Evolutionary conservation across 345 rosid species (phyloP), one percentile per base, ranked within the genome.

Genomic region (Kernera saxatilis): DNA sequence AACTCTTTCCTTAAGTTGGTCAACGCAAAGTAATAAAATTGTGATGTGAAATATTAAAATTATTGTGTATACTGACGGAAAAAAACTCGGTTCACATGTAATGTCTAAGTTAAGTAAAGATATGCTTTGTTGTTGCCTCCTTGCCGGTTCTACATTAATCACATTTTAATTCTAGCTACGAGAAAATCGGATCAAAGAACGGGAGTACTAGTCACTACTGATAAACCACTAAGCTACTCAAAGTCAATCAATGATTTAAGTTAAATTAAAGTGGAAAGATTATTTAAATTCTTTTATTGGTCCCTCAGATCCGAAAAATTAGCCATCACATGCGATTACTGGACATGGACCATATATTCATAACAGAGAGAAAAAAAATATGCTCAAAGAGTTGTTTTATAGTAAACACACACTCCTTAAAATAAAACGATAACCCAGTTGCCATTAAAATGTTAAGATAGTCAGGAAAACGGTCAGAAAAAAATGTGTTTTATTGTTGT

Each of bases 251-350:
- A 3, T 19, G 30, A 7, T 46, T 62, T 18, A 18, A 63, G 29
- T 19, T 36, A 30, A 29, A 61, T 43, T 52, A 3, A 27, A 19
- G 29, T 29, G 54, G 21, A 60, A 5, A n/a, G 1, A 52, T 22
- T 25, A 15, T 40, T n/a, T 41, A 15, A 8, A 29, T 62, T 27
- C 0, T 21, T 19, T 51, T n/a, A 33, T 43, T 44, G 40, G 25
- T 64, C 17, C 19, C 22, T 35, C 41, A 44, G 77, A 73, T 73
- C 77, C 65, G 33, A 19, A 35, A 45, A 25, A 18, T 3, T 54
- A 64, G 77, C 58, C 17, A 44, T 18, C 77, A 55, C 71, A 64
- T 55, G 71, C 18, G 49, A 72, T 64, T 35, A 72, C 57, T 41
- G 43, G 64, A 12, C 37, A 61, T 52, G 70, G 54, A 41, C 63